Evolutionary conservation across 2,329 filamentous ascomycete genomes (phyloP).

Genomic region (Colletotrichum endophyticum): DNA sequence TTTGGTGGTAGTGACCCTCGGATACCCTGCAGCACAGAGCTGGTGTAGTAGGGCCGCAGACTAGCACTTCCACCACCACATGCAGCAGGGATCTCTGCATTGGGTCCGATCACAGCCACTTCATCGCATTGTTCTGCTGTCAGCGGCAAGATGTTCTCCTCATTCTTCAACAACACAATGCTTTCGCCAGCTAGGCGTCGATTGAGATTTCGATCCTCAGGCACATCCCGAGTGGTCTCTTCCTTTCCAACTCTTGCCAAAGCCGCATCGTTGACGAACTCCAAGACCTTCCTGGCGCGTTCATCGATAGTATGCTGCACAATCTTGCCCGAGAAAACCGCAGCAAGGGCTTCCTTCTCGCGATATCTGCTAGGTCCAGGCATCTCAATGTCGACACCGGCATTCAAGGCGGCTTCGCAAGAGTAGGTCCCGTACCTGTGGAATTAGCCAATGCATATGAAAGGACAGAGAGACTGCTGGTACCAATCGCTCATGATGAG

Average conservation of each 20-base stretch:
- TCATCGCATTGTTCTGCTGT: conserved; percentile 51
- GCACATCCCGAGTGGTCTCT: conserved; percentile 60
- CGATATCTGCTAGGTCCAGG: conserved; percentile 58
- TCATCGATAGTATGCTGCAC: conserved; percentile 59
- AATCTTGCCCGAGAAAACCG: conserved; percentile 61
- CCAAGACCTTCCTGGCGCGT: conserved; percentile 59
- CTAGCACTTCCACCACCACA: conserved; percentile 71
- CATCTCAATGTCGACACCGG: conserved; percentile 68
- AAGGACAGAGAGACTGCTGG: background rate
- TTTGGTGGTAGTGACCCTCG: conserved; percentile 48
- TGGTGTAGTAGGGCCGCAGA: conserved; percentile 67
- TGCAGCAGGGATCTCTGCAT: conserved; percentile 59
- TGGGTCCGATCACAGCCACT: conserved; percentile 61
- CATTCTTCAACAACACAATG: conserved; percentile 77
- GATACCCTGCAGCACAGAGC: conserved; percentile 76
- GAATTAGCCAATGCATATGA: background rate
- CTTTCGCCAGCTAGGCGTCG: conserved; percentile 70
- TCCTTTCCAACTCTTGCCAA: conserved; percentile 58
- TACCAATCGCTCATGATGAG: conserved; percentile 61
- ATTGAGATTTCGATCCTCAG: conserved; percentile 66
- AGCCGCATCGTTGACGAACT: conserved; percentile 61
- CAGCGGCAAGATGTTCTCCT: conserved; percentile 65
- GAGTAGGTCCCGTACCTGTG: conserved; percentile 59
- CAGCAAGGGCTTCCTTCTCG: conserved; percentile 54
- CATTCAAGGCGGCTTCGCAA: conserved; percentile 52